A percentile compares a stretch with the other conserved stretches of the same genome.
Evolutionary conservation across 805 yeast genomes (phyloP).

Genomic region (Kodamaea hsintzibuensis): DNA sequence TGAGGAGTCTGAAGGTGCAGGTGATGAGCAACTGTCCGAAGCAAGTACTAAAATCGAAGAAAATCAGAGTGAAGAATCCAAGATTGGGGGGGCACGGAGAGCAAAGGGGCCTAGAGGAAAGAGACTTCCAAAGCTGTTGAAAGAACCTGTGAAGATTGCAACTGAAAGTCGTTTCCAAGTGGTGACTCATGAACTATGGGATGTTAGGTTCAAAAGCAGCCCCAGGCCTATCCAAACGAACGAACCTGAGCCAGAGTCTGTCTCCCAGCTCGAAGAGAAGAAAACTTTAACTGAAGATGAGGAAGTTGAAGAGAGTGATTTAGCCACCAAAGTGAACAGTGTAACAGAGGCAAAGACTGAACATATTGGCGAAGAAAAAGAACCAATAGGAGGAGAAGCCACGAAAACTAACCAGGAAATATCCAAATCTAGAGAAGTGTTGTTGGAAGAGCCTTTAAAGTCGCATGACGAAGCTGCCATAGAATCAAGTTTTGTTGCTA

Average conservation of each 20-base stretch:
- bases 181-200: slow-evolving; percentile 40
- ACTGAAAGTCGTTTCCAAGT: slow-evolving; percentile 35
- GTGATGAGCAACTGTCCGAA: slow-evolving; percentile 14
- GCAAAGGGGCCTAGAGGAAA: slow-evolving; percentile 77
- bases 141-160: slow-evolving; percentile 39
- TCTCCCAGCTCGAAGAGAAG: slow-evolving; percentile 2
- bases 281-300: background rate
- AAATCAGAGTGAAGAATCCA: background rate
- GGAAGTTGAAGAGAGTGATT: background rate
- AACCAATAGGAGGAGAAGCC: too few relatives aligned
- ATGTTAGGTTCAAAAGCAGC: slow-evolving; percentile 14
- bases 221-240: background rate
- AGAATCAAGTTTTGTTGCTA: background rate
- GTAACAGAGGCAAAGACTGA: background rate
- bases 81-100: slow-evolving; percentile 42
- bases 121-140: slow-evolving; percentile 60
- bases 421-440: background rate
- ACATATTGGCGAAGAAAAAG: background rate
- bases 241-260: background rate
- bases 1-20: slow-evolving; percentile 16
- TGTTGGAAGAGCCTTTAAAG: background rate
- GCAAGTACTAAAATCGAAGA: slow-evolving; percentile 2
- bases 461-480: background rate
- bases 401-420: background rate
- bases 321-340: background rate